phyloP scores from a whole-genome alignment of 2,329 filamentous ascomycete species.

The Fusarium brevicatenulatum region DNA sequence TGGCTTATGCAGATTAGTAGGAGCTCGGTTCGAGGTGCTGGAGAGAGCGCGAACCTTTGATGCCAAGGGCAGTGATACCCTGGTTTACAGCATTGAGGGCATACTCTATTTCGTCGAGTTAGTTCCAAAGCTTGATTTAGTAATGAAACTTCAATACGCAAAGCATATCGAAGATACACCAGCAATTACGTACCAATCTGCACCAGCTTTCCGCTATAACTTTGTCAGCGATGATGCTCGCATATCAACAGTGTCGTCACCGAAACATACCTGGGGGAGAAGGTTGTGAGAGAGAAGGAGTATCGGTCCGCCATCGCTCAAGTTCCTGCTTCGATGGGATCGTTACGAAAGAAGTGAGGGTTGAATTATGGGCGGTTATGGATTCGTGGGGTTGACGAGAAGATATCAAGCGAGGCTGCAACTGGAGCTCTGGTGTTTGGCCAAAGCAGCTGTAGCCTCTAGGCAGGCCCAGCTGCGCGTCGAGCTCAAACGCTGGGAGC shows the following conservation, averaged over 20 bases:
- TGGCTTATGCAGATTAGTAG: slow-evolving; percentile 68
- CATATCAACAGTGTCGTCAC: slow-evolving; percentile 41
- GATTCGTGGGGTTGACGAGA: slow-evolving; percentile 40
- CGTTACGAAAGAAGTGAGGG: slow-evolving; percentile 9
- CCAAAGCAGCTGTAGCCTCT: slow-evolving; percentile 45
- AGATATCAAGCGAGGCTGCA: slow-evolving; percentile 45
- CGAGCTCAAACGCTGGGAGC: slow-evolving; percentile 45
- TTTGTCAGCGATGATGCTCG: slow-evolving; percentile 56
- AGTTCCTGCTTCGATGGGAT: slow-evolving; percentile 18
- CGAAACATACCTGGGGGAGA: slow-evolving; percentile 90
- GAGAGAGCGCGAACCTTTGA: slow-evolving; percentile 78
- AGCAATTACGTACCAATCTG: slow-evolving; percentile 77
- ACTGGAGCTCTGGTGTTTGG: slow-evolving; percentile 50
- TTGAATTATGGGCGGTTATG: slow-evolving; percentile 23
- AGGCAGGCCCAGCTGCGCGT: slow-evolving; percentile 54
- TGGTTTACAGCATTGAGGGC: slow-evolving; percentile 99
- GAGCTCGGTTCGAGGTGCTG: background rate
- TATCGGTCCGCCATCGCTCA: slow-evolving; percentile 93
- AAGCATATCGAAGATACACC: background rate
- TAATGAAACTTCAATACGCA: background rate
- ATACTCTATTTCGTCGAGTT: slow-evolving; percentile 76
- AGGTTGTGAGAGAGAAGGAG: slow-evolving; percentile 98
- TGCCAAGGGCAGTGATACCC: slow-evolving; percentile 96
- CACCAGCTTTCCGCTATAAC: slow-evolving; percentile 90
- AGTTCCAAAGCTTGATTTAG: slow-evolving; percentile 11